Conservation (phyloP, 768 basidiomycete species). For the Tylopilus subfusipes region DNA sequence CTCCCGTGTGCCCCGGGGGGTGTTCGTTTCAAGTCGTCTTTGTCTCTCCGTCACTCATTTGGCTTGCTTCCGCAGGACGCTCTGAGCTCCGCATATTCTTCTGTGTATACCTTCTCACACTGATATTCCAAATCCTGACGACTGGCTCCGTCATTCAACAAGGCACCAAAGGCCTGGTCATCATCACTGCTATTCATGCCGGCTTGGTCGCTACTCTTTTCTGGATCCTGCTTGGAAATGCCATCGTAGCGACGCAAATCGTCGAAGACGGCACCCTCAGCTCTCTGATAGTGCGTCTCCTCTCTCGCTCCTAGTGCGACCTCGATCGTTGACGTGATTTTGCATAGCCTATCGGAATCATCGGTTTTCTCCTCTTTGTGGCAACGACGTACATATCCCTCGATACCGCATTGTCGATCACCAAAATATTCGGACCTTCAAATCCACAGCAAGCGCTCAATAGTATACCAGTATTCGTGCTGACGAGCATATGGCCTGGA, state of each 20-base stretch:
- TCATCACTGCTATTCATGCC: slow-evolving; percentile 75
- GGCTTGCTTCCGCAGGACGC: slow-evolving; percentile 44
- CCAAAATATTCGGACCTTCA: slow-evolving; percentile 56
- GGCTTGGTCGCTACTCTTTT: slow-evolving; percentile 74
- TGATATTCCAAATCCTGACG: slow-evolving; percentile 77
- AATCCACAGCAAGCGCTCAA: slow-evolving; percentile 52
- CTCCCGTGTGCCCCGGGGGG: not conserved
- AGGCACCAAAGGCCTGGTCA: slow-evolving; percentile 66
- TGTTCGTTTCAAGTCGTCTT: not conserved
- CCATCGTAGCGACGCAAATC: slow-evolving; percentile 78
- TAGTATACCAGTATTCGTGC: slow-evolving; percentile 74
- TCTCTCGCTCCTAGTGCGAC: not conserved
- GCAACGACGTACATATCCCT: slow-evolving; percentile 81
- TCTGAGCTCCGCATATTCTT: slow-evolving; percentile 69
- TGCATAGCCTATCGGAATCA: slow-evolving; percentile 57
- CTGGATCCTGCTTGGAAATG: slow-evolving; percentile 76
- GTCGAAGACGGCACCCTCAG: slow-evolving; percentile 87
- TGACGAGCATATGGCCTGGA: slow-evolving; percentile 78
- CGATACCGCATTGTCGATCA: slow-evolving; percentile 72
- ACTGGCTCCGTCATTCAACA: slow-evolving; percentile 78
- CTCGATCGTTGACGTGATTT: not conserved
- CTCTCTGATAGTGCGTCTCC: slow-evolving; percentile 55
- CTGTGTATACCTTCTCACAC: slow-evolving; percentile 61
- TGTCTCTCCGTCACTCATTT: not conserved
- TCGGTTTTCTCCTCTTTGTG: slow-evolving; percentile 59